Evolutionary conservation across 176 grass and related monocot genomes (phyloP).

Genomic region (Phoenix roebelenii): DNA sequence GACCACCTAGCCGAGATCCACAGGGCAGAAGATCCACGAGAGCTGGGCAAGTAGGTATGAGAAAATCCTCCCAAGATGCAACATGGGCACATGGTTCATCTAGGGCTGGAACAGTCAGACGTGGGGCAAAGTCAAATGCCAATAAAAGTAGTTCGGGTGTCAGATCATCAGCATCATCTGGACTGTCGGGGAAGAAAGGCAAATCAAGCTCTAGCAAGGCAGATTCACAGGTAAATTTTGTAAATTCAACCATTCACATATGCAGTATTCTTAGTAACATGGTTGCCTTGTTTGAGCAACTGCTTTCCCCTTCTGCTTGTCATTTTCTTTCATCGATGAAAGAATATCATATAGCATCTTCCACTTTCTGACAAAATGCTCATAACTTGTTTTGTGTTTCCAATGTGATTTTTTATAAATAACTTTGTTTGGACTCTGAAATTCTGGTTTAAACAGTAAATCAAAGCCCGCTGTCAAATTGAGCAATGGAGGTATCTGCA

Average conservation of each 20-base stretch:
- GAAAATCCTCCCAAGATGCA: constrained; percentile 75
- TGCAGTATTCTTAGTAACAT: no score
- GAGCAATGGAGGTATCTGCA: neutral
- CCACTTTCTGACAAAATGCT: no score
- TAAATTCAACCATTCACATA: neutral
- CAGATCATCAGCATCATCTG: constrained; percentile 44
- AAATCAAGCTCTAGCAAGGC: constrained; percentile 56
- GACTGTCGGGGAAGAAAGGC: constrained; percentile 53
- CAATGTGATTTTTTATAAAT: no score
- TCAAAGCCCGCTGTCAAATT: neutral
- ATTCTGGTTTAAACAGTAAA: neutral
- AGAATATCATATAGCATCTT: no score
- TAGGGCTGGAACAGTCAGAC: constrained; percentile 46
- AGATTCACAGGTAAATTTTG: constrained; percentile 55
- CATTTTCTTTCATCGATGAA: no score
- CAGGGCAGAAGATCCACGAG: constrained; percentile 47
- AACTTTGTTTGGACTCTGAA: neutral
- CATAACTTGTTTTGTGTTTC: no score
- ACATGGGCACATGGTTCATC: constrained; percentile 66
- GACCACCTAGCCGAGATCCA: constrained; percentile 48
- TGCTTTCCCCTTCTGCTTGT: no score
- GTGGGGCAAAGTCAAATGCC: constrained; percentile 51
- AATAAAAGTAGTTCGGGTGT: constrained; percentile 35
- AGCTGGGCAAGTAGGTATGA: constrained; percentile 33
- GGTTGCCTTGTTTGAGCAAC: no score